Evolutionary conservation across 768 basidiomycete species (phyloP), one percentile per base, ranked within the genome.

Genomic region (Phanerodontia chrysosporium): DNA sequence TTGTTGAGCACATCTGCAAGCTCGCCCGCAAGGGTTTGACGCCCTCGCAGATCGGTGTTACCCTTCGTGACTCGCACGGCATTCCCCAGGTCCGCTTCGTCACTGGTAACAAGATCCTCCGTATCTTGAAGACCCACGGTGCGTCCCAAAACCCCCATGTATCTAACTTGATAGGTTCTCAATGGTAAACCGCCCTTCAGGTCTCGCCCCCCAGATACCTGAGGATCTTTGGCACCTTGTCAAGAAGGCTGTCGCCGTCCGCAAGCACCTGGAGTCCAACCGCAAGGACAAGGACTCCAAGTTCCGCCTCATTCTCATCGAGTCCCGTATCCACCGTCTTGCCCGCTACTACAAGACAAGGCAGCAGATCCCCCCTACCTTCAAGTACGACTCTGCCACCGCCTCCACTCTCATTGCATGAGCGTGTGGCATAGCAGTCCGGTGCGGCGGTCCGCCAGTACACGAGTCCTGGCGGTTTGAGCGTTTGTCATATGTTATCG

Each of bases 221-320:
- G 96, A 99, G 86, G 96, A 97, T 84, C 90, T 98, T 63, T 97
- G 93, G 90, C 89, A 94, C 85, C 88, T 97, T 76, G 89, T 98
- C 86, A 98, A 98, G 88, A 99, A 98, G 87, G 96, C 96, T 75
- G 95, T 99, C 72, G 83, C 92, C 69, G 94, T 99, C 72, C 94
- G 95, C 78, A 98, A 98, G 83, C 96, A 98, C 78, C 85, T 99
- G 67, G 93, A 97, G 77, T 82, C 84, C 70, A 98, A 97, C 89
- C 88, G 96, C 74, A 96, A 95, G 77, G 96, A 99, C 85, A 96
- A 94, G 83, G 95, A 98, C 83, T 92, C 92, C 76, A 96, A 87
- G 72, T 87, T 86, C 83, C 92, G 95, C 74, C 87, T 98, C 70
- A 98, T 98, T 82, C 81, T 98, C 69, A 96, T 99, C 83, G 96